Evolutionary conservation across 2,329 filamentous ascomycete genomes (phyloP), one percentile per base, ranked within the genome.

Genomic region (Chaetomiaceae sp.): DNA sequence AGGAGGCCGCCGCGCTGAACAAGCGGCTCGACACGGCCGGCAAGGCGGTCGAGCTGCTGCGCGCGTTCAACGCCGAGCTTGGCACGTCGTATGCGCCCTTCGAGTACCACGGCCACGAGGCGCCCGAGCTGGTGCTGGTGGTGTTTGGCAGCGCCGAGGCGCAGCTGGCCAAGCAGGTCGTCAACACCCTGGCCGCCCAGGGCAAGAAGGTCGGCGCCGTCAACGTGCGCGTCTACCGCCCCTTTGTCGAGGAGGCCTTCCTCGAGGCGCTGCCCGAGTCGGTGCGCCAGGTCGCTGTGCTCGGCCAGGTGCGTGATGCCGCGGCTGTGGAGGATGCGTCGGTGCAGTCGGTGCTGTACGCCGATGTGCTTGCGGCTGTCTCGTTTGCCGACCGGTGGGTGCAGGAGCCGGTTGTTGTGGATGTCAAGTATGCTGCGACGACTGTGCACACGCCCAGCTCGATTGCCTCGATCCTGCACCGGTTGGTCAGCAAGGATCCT

Each of bases 211-310:
- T 96, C 51, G 93, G 93, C 58, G 85, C 91, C 32, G 75, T 98
- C 66, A 91, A 88, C 59, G 91, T 97, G 38, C 86, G 93, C 54
- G 77, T 98, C 45, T 98, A 97, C 74, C 82, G 91, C 35, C 93
- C 93, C 14, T 97, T 98, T 61, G 81, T 93, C 26, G 93, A 98
- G 69, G 89, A 96, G 64, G 86, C 88, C 42, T 97, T 98, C 75
- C 72, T 97, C 53, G 81, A 84, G 56, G 78, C 79, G 10, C 77
- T 98, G 22, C 89, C 93, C 27, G 73, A 80, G 56, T 86, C 86
- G 29, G 79, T 83, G 38, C 81, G 79, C 67, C 85, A 78, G 52
- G 76, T 98, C 54, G 84, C 84, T 30, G 88, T 97, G 17, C 79
- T 98, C 6, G 93, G 93, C 44, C 93, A 98, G 65, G 91, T 98